Evolutionary conservation across 805 yeast genomes (phyloP), one percentile per base, ranked within the genome.

Genomic region (Aciculoconidium aculeatum): DNA sequence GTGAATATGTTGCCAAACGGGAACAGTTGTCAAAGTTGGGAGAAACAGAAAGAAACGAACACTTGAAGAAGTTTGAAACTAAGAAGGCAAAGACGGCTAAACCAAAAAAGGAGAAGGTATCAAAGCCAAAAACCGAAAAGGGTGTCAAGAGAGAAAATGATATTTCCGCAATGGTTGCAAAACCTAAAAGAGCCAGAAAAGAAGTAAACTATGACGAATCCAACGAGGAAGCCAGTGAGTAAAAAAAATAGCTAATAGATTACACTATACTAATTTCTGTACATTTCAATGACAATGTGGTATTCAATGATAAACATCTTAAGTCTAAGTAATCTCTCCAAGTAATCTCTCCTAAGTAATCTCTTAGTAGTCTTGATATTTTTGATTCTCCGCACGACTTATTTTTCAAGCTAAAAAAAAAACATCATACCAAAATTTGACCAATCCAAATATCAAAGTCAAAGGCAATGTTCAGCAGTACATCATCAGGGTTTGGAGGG

Each of bases 1-100:
- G 54, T 9, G 90, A 80, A 38, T 67, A 72, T 21, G 18, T 63
- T 2, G 65, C 47, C 2, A 80, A 73, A 45, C 46, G 60, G 3
- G 59, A 55, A 11, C 71, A 58, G 31, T 55, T 88, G 34, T 70
- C 70, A 25, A 64, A 60, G 14, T 42, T 58, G 11, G 98, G 97
- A 1, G 75, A 63, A 3, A 67, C 65, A 29, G 86, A 83, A 37
- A 67, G 97, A 35, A 69, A 67, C 11, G 86, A 77, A 37, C 86
- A 82, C 34, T 53, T 72, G 41, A 70, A 67, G 23, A 81, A 83
- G 51, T 77, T 67, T 36, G 81, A 77, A 36, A 73, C 30, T 24
- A 41, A 37, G 32, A 40, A 37, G 34, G 32, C 16, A 7, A 25
- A 21, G 17, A 37, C 25, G 23, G 23, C 33, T 6, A 37, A 33